These are phyloP conservation scores for Pulveroboletus sp. DNA, from an alignment of 768 basidiomycete genomes.

Conservation along the genomic window DNA sequence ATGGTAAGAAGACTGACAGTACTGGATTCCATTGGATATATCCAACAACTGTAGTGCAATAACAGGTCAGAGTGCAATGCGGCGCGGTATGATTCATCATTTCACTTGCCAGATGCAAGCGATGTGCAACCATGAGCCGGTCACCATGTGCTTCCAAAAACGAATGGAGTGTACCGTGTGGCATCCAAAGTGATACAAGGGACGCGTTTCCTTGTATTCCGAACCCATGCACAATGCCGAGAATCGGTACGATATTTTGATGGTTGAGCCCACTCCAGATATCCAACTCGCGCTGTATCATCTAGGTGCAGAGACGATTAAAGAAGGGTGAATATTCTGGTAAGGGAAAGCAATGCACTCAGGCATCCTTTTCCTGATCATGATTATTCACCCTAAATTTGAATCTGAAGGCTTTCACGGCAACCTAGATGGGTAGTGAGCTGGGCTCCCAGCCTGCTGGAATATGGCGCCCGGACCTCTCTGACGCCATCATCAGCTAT, in stretches of 20 bases:
- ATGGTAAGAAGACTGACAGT: background rate
- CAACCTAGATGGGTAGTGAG: slow-evolving; percentile 1
- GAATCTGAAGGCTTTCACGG: slow-evolving; percentile 9
- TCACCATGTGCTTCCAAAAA: background rate
- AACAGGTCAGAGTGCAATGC: no score
- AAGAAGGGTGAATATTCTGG: no score
- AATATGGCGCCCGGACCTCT: background rate
- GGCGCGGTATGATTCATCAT: no score
- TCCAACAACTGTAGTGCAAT: background rate
- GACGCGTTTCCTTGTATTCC: slow-evolving; percentile 1
- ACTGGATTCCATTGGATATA: background rate
- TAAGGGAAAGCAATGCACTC: background rate
- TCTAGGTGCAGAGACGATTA: background rate
- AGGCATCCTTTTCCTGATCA: background rate
- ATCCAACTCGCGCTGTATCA: slow-evolving; percentile 5
- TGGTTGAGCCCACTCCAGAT: slow-evolving; percentile 7
- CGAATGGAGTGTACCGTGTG: slow-evolving; percentile 3
- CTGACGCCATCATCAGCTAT: background rate
- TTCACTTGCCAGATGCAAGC: slow-evolving; percentile 7
- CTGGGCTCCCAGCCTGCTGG: background rate
- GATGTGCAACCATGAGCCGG: background rate
- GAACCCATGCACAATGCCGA: slow-evolving; percentile 4
- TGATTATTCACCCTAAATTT: slow-evolving; percentile 1
- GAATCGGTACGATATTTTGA: slow-evolving; percentile 3
- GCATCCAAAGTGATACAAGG: slow-evolving; percentile 11